These are phyloP conservation scores for Pleurotus pulmonarius DNA, from an alignment of 768 basidiomycete genomes.

Conservation along the genomic window DNA sequence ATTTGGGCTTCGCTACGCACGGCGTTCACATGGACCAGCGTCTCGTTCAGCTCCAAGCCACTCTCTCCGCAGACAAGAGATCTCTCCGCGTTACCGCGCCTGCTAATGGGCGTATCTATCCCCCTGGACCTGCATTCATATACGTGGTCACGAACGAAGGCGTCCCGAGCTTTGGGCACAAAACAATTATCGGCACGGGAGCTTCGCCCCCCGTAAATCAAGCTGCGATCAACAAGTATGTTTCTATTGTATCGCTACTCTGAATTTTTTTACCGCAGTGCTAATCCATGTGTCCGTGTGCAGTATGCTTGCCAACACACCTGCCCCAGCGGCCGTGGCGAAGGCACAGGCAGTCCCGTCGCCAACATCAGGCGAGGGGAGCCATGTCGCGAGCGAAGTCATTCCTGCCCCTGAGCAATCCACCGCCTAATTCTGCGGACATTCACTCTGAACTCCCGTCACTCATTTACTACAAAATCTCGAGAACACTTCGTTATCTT, in stretches of 20 bases:
- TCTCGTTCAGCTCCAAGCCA: slow-evolving; percentile 31
- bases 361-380: background rate
- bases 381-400: background rate
- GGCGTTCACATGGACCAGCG: slow-evolving; percentile 36
- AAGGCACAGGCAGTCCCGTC: background rate
- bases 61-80: slow-evolving; percentile 24
- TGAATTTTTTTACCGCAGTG: background rate
- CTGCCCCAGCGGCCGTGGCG: background rate
- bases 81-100: slow-evolving; percentile 30
- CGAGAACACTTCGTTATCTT: too few relatives aligned
- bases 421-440: background rate
- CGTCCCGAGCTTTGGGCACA: slow-evolving; percentile 24
- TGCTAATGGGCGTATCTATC: slow-evolving; percentile 32
- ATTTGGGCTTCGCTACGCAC: slow-evolving; percentile 40
- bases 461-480: too few relatives aligned
- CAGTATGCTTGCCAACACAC: background rate
- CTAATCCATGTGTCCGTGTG: background rate
- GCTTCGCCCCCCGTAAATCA: slow-evolving; percentile 27
- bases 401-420: background rate
- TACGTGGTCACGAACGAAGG: slow-evolving; percentile 33
- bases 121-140: slow-evolving; percentile 33
- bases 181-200: slow-evolving; percentile 35
- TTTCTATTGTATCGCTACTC: background rate
- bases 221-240: slow-evolving; percentile 5
- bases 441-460: too few relatives aligned